Percentiles rank a stretch among this genome's conserved stretches.
phyloP scores from a whole-genome alignment of 2,329 filamentous ascomycete species.

The Grosmannia huntii region DNA sequence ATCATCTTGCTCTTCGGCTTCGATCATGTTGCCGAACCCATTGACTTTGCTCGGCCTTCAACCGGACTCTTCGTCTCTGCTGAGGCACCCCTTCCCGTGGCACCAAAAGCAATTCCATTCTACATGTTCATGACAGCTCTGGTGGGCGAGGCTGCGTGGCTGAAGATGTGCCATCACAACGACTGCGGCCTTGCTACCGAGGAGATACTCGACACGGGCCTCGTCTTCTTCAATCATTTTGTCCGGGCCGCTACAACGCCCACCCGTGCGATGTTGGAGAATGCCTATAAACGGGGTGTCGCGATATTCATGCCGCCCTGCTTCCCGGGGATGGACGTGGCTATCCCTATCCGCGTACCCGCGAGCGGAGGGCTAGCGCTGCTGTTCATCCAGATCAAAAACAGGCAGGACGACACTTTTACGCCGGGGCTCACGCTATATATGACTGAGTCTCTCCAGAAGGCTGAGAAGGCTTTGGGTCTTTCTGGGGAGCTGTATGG shows the following conservation, averaged over 20 bases:
- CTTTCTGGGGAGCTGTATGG: background rate
- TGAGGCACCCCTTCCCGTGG: background rate
- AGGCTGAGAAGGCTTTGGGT: background rate
- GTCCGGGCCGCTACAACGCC: background rate
- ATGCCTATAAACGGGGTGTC: background rate
- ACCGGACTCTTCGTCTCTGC: background rate
- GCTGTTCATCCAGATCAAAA: slow-evolving; percentile 1
- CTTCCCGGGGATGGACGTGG: slow-evolving; percentile 3
- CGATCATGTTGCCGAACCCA: background rate
- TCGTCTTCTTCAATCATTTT: slow-evolving; percentile 1
- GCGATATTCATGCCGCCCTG: background rate
- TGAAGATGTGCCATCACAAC: background rate
- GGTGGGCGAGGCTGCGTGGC: background rate
- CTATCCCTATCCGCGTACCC: background rate
- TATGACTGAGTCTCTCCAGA: slow-evolving; percentile 1
- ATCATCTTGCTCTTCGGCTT: background rate
- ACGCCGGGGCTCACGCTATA: background rate
- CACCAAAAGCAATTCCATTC: background rate
- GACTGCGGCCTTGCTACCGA: background rate
- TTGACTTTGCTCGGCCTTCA: background rate
- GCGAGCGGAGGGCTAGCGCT: background rate
- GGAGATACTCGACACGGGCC: background rate
- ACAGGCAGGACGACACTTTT: background rate
- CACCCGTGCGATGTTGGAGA: background rate
- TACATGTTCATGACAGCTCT: background rate